Base-by-base conservation (phyloP, 2,329 filamentous ascomycete genomes). In the Bimuria novae-zelandiae region DNA sequence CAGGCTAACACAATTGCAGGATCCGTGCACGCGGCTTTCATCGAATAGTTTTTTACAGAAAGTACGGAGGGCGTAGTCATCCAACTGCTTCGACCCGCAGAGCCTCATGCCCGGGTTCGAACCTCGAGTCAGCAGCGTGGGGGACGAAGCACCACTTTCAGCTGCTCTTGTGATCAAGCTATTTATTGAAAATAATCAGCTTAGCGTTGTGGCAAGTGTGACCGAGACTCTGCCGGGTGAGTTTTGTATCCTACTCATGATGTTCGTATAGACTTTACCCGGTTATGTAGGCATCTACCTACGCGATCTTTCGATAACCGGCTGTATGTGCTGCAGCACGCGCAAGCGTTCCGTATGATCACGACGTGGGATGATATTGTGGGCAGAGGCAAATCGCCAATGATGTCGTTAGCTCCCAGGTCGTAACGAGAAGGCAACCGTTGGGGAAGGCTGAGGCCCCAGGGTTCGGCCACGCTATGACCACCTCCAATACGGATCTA, bases 381-480 rank as follows among this genome's bases (percentile, higher is more conserved):
- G 22, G n/a, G 30, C 11, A 16, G 12, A 21, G 40, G 16, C 27
- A 16, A 44, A 22, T 44, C 19, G 41, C 41, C 29, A 16, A 7
- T 43, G n/a, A 10, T 17, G 27, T 32, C 41, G 27, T 17, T 46
- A 11, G 29, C 30, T 5, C 21, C 21, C 36, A 11, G 29, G 21
- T 5, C 21, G 27, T 8, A 14, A 44, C 22, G 23, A 8, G 27
- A 36, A 35, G 29, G 43, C 29, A 46, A 27, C 43, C 19, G 30
- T 36, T 36, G 30, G 30, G 30, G 43, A 46, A 46, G 43, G 43
- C 43, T 46, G 43, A 46, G 43, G 43, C 43, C 43, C 43, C 30
- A 46, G 43, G 12, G 21, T 46, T 46, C 43, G 22, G 43, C 30
- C 43, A 46, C 43, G 43, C 43, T 46, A 35, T 46, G 43, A 46